A percentile compares a stretch with the other conserved stretches of the same genome.
These are phyloP conservation scores for Lipomyces yamanashiensis DNA, from an alignment of 805 yeast species.

Conservation along the genomic window DNA sequence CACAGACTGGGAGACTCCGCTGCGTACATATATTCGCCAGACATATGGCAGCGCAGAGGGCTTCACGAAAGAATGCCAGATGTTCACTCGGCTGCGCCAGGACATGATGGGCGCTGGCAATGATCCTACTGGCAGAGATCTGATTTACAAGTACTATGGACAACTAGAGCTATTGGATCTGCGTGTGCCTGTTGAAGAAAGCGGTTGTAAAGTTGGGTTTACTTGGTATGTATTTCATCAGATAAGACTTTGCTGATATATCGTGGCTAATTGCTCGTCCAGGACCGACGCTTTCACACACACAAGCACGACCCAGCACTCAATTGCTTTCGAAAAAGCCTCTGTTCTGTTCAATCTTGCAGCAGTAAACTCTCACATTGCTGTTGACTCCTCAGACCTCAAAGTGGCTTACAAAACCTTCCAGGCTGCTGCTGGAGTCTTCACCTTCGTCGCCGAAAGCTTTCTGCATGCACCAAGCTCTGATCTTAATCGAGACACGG, in stretches of 20 bases:
- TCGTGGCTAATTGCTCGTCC: not conserved
- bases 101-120: slow-evolving; percentile 58
- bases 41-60: slow-evolving; percentile 67
- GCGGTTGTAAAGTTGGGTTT: slow-evolving; percentile 63
- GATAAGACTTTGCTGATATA: not conserved
- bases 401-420: slow-evolving; percentile 65
- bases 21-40: slow-evolving; percentile 60
- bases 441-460: slow-evolving; percentile 70
- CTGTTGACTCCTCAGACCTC: slow-evolving; percentile 47
- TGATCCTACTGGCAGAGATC: slow-evolving; percentile 55
- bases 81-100: slow-evolving; percentile 62
- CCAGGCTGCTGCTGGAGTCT: slow-evolving; percentile 81
- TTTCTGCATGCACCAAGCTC: slow-evolving; percentile 86
- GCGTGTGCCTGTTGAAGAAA: slow-evolving; percentile 68
- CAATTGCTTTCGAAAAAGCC: slow-evolving; percentile 90
- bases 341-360: slow-evolving; percentile 79
- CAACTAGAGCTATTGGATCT: slow-evolving; percentile 80
- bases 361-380: slow-evolving; percentile 58
- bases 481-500: slow-evolving; percentile 73
- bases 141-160: slow-evolving; percentile 73
- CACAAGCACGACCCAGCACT: slow-evolving; percentile 62
- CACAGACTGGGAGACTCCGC: slow-evolving; percentile 68
- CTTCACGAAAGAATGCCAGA: slow-evolving; percentile 59
- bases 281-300: slow-evolving; percentile 63
- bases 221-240: slow-evolving; percentile 57